Evolutionary conservation across 805 yeast genomes (phyloP).

Genomic region (Yueomyces sinensis): DNA sequence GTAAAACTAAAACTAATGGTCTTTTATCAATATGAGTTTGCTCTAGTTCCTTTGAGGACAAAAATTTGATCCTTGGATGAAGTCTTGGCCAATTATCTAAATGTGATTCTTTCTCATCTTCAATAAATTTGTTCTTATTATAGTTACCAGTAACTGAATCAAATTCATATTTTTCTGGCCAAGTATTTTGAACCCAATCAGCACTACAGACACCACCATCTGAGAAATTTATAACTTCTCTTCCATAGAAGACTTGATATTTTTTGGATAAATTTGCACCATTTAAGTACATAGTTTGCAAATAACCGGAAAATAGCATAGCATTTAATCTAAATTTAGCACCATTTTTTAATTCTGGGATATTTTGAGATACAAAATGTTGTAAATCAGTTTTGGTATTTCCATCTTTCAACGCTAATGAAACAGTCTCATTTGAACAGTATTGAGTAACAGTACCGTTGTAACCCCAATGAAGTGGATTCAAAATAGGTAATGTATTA

Average conservation of each 20-base stretch:
- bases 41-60: slow-evolving; percentile 33
- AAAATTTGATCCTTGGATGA: slow-evolving; percentile 57
- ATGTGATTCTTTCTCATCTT: slow-evolving; percentile 28
- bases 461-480: slow-evolving; percentile 24
- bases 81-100: slow-evolving; percentile 44
- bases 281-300: slow-evolving; percentile 66
- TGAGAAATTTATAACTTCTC: slow-evolving; percentile 41
- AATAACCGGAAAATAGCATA: slow-evolving; percentile 50
- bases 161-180: slow-evolving; percentile 12
- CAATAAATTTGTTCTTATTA: slow-evolving; percentile 17
- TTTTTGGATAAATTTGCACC: slow-evolving; percentile 35
- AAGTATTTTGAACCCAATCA: slow-evolving; percentile 42
- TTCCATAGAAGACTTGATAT: slow-evolving; percentile 58
- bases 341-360: slow-evolving; percentile 35
- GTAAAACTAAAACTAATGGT: slow-evolving; percentile 51
- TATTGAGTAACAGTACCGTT: slow-evolving; percentile 23
- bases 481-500: slow-evolving; percentile 10
- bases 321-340: slow-evolving; percentile 49
- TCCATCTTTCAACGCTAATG: slow-evolving; percentile 10
- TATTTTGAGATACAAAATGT: slow-evolving; percentile 15
- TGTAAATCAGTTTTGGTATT: slow-evolving; percentile 8
- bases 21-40: slow-evolving; percentile 24
- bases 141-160: slow-evolving; percentile 6
- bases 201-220: slow-evolving; percentile 68
- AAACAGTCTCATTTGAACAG: slow-evolving; percentile 12